phyloP scores from a whole-genome alignment of 352 stramenopile species.

The Pythium aquatile region DNA sequence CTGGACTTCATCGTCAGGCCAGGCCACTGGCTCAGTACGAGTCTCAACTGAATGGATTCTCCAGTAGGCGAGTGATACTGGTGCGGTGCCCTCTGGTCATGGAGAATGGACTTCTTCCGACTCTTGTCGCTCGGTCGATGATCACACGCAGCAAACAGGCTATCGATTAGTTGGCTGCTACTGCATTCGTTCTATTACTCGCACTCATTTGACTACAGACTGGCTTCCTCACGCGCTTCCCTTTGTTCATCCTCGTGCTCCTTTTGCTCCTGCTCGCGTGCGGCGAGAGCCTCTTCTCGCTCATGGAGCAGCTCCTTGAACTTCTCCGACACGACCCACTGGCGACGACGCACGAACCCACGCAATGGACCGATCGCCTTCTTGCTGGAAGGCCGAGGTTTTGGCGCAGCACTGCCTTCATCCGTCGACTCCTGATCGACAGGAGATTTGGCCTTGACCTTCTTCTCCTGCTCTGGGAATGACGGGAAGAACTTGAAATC shows the following conservation, averaged over 20 bases:
- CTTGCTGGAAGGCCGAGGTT: conserved; percentile 18
- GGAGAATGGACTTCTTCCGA: neutral
- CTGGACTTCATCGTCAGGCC: too few relatives aligned
- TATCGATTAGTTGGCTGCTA: neutral
- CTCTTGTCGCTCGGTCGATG: neutral
- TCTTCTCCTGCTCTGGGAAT: conserved; percentile 27
- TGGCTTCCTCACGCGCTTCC: neutral
- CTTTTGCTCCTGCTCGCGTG: neutral
- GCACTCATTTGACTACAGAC: neutral
- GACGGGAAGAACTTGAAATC: conserved; percentile 84
- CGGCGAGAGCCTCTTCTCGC: conserved; percentile 11
- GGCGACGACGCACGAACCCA: conserved; percentile 65
- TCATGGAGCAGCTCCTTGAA: conserved; percentile 45
- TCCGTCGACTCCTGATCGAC: conserved; percentile 23
- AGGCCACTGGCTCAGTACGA: too few relatives aligned
- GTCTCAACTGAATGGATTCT: too few relatives aligned
- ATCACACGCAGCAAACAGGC: neutral
- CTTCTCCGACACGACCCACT: conserved; percentile 68
- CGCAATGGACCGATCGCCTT: conserved; percentile 38
- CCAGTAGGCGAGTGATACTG: neutral
- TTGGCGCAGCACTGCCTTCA: neutral
- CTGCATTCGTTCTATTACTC: neutral
- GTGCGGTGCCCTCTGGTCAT: neutral
- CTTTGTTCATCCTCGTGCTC: neutral
- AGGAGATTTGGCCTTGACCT: neutral